These are phyloP conservation scores for Ceratocystis eucalypticola DNA, from an alignment of 2,329 filamentous ascomycete genomes.

Conservation along the genomic window DNA sequence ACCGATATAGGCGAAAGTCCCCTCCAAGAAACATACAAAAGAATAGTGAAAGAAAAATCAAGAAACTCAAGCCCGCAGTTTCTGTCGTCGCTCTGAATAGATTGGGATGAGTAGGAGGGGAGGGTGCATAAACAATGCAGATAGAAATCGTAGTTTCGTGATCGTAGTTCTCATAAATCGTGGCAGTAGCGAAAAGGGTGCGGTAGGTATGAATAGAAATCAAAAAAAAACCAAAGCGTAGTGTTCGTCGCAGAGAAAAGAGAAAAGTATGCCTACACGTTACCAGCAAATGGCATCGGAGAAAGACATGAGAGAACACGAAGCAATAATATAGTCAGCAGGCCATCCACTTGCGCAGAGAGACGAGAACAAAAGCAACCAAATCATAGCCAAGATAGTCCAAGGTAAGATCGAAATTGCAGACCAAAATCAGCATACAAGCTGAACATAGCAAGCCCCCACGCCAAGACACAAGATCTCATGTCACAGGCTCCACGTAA, in stretches of 20 bases:
- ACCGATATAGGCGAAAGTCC: background rate
- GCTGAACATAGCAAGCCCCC: background rate
- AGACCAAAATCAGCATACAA: background rate
- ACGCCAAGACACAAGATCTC: background rate
- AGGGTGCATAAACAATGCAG: slow-evolving; percentile 1
- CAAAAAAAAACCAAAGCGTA: background rate
- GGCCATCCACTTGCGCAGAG: background rate
- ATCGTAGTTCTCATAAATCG: slow-evolving; percentile 16
- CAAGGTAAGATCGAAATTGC: background rate
- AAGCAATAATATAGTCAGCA: background rate
- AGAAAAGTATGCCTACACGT: background rate
- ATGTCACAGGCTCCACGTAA: background rate
- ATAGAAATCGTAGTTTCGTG: slow-evolving; percentile 9
- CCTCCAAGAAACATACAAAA: slow-evolving; percentile 7
- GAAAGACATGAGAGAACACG: background rate
- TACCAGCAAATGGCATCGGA: background rate
- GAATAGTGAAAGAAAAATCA: slow-evolving; percentile 1
- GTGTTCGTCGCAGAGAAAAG: background rate
- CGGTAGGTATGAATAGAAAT: slow-evolving; percentile 4
- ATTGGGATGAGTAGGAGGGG: background rate
- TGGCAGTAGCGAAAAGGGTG: slow-evolving; percentile 8
- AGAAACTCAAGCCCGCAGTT: slow-evolving; percentile 1
- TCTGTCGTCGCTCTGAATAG: background rate
- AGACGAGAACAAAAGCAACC: background rate
- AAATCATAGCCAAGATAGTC: background rate